Percentiles rank a stretch among this genome's conserved stretches.
Conservation (phyloP, 192 early-diverging fungal species). For the Coemansia sp. region DNA sequence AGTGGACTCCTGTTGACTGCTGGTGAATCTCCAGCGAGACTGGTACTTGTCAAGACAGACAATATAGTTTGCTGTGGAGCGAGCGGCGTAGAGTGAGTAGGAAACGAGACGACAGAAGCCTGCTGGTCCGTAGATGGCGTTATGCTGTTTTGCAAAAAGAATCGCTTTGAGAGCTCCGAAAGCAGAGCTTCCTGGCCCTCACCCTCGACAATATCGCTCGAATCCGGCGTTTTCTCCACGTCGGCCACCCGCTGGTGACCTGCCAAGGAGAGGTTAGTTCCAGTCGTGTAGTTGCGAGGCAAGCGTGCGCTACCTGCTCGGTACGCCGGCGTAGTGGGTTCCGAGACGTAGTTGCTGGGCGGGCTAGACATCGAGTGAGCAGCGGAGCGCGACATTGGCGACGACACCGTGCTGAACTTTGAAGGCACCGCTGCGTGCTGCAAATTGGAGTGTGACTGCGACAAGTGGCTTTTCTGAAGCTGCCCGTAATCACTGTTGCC, state of each 20-base stretch:
- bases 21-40: neutral
- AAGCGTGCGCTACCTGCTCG: neutral
- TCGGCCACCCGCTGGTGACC: neutral
- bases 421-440: slow-evolving; percentile 22
- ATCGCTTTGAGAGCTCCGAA: neutral
- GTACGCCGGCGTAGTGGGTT: slow-evolving; percentile 36
- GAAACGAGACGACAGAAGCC: neutral
- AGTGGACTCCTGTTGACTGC: slow-evolving; percentile 3
- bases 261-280: slow-evolving; percentile 1
- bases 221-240: neutral
- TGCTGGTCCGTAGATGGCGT: slow-evolving; percentile 1
- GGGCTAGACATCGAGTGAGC: slow-evolving; percentile 22
- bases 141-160: neutral
- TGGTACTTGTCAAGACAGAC: neutral
- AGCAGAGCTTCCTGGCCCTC: neutral
- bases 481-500: neutral
- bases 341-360: slow-evolving; percentile 24
- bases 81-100: neutral
- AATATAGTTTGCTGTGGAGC: neutral
- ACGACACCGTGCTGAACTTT: slow-evolving; percentile 17
- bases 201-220: neutral
- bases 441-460: slow-evolving; percentile 49
- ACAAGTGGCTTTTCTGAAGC: slow-evolving; percentile 35
- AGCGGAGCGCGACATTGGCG: slow-evolving; percentile 23
- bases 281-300: slow-evolving; percentile 1